phyloP scores from a whole-genome alignment of 2,329 filamentous ascomycete genomes.

The Fusarium brevicatenulatum region DNA sequence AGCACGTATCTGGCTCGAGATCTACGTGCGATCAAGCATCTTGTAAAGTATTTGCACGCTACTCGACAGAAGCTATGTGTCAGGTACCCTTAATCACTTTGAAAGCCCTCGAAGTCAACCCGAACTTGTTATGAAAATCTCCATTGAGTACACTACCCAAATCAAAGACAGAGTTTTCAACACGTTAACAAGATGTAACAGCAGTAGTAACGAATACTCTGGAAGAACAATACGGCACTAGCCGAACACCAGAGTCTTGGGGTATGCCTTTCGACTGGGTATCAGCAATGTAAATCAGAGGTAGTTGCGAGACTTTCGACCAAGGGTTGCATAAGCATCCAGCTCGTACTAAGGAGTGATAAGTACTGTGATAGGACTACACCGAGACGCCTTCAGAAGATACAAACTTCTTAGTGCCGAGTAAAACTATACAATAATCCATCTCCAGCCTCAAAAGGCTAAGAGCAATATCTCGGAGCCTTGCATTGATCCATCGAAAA shows the following conservation, averaged over 20 bases:
- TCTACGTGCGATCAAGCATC: too few species aligned
- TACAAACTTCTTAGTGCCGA: not conserved
- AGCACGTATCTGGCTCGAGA: too few species aligned
- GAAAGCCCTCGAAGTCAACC: too few species aligned
- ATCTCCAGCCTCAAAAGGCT: not conserved
- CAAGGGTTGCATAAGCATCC: not conserved
- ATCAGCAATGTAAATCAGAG: not conserved
- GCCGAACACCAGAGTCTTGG: not conserved
- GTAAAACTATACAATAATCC: too few species aligned
- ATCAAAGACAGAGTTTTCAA: not conserved
- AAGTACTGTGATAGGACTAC: not conserved
- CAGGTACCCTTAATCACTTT: too few species aligned
- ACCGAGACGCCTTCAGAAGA: not conserved
- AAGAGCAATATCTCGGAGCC: not conserved
- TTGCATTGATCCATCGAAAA: not conserved
- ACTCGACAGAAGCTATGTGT: too few species aligned
- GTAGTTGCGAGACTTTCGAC: accelerated
- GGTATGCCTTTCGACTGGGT: too few species aligned
- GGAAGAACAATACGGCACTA: not conserved
- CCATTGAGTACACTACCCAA: too few species aligned
- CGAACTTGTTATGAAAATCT: not conserved
- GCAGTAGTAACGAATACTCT: too few species aligned
- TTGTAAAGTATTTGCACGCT: too few species aligned
- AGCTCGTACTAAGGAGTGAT: not conserved
- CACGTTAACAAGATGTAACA: not conserved